These are phyloP conservation scores for Aurinia saxatilis DNA, from an alignment of 345 rosid species.

Conservation along the genomic window DNA sequence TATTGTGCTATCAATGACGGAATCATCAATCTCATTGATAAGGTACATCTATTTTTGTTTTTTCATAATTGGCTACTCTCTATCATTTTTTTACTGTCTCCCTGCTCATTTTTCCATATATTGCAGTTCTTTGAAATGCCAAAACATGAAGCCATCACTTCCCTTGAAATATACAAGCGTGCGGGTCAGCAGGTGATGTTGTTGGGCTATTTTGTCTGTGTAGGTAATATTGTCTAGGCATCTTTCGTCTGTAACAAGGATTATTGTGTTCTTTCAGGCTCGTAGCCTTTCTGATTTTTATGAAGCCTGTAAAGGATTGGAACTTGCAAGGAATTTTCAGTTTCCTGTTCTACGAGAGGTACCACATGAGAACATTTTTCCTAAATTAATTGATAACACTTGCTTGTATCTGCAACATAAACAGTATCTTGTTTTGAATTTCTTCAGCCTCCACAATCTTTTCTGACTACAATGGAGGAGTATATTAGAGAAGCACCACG, in stretches of 20 bases:
- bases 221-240: background rate
- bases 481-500: conserved; percentile 96
- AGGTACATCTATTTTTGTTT: conserved; percentile 42
- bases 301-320: conserved; percentile 91
- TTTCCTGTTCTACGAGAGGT: conserved; percentile 96
- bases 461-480: conserved; percentile 94
- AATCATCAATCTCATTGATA: conserved; percentile 96
- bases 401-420: background rate
- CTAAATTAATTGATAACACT: background rate
- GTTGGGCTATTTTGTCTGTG: background rate
- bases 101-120: background rate
- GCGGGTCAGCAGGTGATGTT: conserved; percentile 79
- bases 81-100: background rate
- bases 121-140: conserved; percentile 98
- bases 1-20: conserved; percentile 96
- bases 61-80: conserved; percentile 5
- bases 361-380: background rate
- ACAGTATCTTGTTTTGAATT: background rate
- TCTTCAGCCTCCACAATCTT: conserved; percentile 91
- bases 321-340: conserved; percentile 96
- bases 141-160: conserved; percentile 80
- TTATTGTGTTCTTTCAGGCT: conserved; percentile 50
- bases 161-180: conserved; percentile 78
- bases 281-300: conserved; percentile 85
- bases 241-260: background rate